Percentiles rank a stretch among this genome's conserved stretches.
These are phyloP conservation scores for Incumbomyces delicatus DNA, from an alignment of 2,329 filamentous ascomycete genomes.

Conservation along the genomic window DNA sequence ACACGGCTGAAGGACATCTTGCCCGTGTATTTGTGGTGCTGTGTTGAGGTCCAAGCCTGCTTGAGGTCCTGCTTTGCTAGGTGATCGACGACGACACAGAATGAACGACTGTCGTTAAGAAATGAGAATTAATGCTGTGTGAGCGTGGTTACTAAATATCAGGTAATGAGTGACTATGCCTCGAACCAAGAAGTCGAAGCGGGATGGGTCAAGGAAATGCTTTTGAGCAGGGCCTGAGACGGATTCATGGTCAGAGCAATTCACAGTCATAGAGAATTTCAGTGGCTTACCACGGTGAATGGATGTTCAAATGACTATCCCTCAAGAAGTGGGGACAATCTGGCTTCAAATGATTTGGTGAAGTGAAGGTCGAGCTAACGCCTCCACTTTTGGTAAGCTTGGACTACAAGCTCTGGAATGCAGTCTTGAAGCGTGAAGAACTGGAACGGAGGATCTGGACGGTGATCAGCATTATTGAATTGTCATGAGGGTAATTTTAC, in stretches of 20 bases:
- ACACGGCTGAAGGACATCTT: constrained; percentile 49
- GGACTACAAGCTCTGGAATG: constrained; percentile 24
- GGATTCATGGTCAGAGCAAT: constrained; percentile 4
- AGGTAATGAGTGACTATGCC: constrained; percentile 19
- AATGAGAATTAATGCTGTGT: constrained; percentile 7
- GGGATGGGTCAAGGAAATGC: not conserved
- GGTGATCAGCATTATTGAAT: constrained; percentile 8
- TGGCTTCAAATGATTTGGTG: constrained; percentile 18
- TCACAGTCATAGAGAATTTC: not conserved
- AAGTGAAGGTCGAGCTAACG: constrained; percentile 39
- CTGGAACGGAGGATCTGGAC: constrained; percentile 11
- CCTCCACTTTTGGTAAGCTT: constrained; percentile 31
- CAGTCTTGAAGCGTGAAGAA: constrained; percentile 24
- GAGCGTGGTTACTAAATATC: constrained; percentile 10
- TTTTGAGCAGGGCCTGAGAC: constrained; percentile 1
- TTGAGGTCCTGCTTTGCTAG: constrained; percentile 1
- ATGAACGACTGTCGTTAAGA: constrained; percentile 19
- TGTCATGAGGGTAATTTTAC: constrained; percentile 7
- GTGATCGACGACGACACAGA: constrained; percentile 15
- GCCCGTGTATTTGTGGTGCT: not conserved
- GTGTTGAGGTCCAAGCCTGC: constrained; percentile 2
- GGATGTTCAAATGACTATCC: constrained; percentile 14
- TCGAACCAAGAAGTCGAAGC: constrained; percentile 4
- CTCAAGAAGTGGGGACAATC: constrained; percentile 11
- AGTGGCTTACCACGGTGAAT: constrained; percentile 6